Evolutionary conservation across 257 asterid genomes (phyloP).

Genomic region (Penstemon davidsonii): DNA sequence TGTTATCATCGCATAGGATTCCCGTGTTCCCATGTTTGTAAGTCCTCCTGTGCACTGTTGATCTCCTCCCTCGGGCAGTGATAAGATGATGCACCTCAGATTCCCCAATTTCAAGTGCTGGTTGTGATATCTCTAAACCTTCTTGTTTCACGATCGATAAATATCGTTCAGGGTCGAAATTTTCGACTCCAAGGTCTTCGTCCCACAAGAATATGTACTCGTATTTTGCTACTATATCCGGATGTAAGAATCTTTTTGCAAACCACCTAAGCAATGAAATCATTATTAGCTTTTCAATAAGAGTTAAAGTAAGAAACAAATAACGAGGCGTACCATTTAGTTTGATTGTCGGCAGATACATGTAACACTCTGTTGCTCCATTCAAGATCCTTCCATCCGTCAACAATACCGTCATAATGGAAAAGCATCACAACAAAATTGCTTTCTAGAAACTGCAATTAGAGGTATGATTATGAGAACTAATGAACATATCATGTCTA

Average conservation of each 20-base stretch:
- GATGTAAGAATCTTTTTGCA: conserved; percentile 82
- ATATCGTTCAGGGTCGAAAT: conserved; percentile 66
- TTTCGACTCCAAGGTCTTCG: conserved; percentile 74
- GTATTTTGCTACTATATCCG: conserved; percentile 77
- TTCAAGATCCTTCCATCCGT: conserved; percentile 62
- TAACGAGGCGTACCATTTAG: conserved; percentile 61
- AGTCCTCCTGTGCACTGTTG: conserved; percentile 72
- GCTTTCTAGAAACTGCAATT: conserved; percentile 61
- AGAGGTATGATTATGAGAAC: conserved; percentile 2
- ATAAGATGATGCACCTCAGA: conserved; percentile 93
- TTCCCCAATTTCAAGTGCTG: conserved; percentile 60
- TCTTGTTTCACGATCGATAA: conserved; percentile 65
- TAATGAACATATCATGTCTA: not conserved
- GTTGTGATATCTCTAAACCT: conserved; percentile 89
- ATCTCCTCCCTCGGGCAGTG: conserved; percentile 65
- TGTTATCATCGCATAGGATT: conserved; percentile 52
- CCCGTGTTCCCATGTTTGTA: conserved; percentile 60
- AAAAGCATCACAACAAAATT: conserved; percentile 81
- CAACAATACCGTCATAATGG: conserved; percentile 83
- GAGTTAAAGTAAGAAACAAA: not conserved
- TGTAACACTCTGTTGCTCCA: conserved; percentile 72
- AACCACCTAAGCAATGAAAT: conserved; percentile 61
- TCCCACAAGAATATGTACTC: conserved; percentile 73
- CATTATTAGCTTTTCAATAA: not conserved
- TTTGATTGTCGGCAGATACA: conserved; percentile 69